phyloP scores from a whole-genome alignment of 176 grass and related monocot species.

The Aegilops sharonensis region DNA sequence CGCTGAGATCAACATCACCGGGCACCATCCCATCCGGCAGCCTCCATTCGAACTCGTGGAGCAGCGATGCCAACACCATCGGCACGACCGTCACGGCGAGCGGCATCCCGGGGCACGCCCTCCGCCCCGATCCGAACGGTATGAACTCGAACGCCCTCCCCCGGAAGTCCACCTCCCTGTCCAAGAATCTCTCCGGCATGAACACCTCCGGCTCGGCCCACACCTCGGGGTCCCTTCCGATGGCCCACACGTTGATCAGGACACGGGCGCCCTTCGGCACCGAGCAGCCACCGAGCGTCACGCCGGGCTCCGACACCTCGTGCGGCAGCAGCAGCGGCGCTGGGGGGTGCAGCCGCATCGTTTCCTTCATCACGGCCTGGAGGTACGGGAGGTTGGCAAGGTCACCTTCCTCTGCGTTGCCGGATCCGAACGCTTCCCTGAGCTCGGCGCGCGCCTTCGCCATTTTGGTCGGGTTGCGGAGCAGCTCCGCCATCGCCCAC shows the following conservation, averaged over 20 bases:
- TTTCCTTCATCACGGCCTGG: conserved; percentile 42
- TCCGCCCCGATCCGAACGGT: conserved; percentile 45
- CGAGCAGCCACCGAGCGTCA: conserved; percentile 30
- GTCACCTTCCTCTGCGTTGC: background rate
- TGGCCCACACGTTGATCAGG: conserved; percentile 40
- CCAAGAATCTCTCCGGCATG: conserved; percentile 51
- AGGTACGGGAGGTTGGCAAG: conserved; percentile 37
- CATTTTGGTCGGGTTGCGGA: conserved; percentile 39
- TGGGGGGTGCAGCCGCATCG: conserved; percentile 38
- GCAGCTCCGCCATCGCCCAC: conserved; percentile 51
- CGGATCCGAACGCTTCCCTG: conserved; percentile 6
- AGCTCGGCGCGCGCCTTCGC: conserved; percentile 42
- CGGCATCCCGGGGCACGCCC: conserved; percentile 41
- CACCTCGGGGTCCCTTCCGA: conserved; percentile 35
- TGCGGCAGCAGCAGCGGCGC: conserved; percentile 41
- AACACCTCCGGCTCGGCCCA: conserved; percentile 37
- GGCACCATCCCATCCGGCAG: conserved; percentile 39
- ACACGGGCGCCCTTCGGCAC: conserved; percentile 33
- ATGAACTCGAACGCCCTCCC: conserved; percentile 35
- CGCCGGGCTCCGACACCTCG: conserved; percentile 29
- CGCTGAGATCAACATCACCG: conserved; percentile 26
- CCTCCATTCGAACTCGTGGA: conserved; percentile 42
- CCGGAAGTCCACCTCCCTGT: conserved; percentile 32
- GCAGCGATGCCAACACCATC: conserved; percentile 28
- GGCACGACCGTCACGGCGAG: conserved; percentile 29